A percentile compares a stretch with the other conserved stretches of the same genome.
Evolutionary conservation across 139 green algal species (phyloP).

Genomic region (Volvox reticuliferus): DNA sequence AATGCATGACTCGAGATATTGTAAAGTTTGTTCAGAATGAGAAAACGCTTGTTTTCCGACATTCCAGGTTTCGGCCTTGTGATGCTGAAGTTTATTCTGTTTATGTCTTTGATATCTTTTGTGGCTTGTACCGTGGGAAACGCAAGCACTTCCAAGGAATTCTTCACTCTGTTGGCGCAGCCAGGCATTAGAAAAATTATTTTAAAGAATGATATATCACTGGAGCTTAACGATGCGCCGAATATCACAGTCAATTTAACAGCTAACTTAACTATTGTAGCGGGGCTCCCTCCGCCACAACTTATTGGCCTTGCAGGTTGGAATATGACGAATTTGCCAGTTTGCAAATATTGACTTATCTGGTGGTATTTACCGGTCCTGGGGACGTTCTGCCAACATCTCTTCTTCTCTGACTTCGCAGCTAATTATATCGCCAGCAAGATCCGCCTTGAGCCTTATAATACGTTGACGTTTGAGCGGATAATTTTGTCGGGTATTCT

Average conservation of each 20-base stretch:
- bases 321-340: not conserved
- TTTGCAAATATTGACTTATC: not conserved
- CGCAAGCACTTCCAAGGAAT: slow-evolving; percentile 19
- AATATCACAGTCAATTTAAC: not conserved
- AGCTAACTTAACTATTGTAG: not conserved
- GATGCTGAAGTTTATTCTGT: slow-evolving; percentile 3
- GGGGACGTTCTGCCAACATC: not conserved
- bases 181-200: not conserved
- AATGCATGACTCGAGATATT: not conserved
- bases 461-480: not conserved
- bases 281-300: not conserved
- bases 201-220: slow-evolving; percentile 14
- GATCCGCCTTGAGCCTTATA: not conserved
- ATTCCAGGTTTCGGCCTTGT: not conserved
- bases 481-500: slow-evolving; percentile 28
- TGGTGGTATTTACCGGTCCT: not conserved
- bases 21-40: not conserved
- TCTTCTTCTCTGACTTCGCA: not conserved
- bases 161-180: not conserved
- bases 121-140: not conserved
- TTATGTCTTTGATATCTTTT: not conserved
- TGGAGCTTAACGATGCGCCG: not conserved
- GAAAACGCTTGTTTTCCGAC: not conserved
- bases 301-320: not conserved
- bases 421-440: slow-evolving; percentile 23